A percentile compares a stretch with the other conserved stretches of the same genome.
Conservation (phyloP, 2,329 filamentous ascomycete genomes). For the Ascochyta lentis region DNA sequence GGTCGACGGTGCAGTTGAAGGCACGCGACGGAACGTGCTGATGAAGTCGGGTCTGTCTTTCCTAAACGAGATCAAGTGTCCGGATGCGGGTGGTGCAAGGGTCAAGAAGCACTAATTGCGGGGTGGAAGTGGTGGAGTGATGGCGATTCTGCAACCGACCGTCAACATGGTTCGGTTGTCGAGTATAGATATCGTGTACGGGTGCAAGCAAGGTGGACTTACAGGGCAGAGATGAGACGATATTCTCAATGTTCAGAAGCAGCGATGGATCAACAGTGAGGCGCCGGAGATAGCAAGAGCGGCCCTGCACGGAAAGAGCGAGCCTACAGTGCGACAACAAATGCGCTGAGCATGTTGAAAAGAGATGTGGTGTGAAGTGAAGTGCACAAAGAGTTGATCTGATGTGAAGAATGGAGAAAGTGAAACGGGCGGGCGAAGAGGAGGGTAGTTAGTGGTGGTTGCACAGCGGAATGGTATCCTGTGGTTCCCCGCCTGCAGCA, state of each 20-base stretch:
- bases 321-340: constrained; percentile 38
- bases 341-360: constrained; percentile 24
- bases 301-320: constrained; percentile 20
- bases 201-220: constrained; percentile 7
- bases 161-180: constrained; percentile 19
- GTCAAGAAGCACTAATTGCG: constrained; percentile 15
- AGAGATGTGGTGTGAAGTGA: constrained; percentile 20
- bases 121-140: constrained; percentile 16
- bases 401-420: constrained; percentile 23
- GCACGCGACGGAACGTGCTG: constrained; percentile 33
- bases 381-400: constrained; percentile 18
- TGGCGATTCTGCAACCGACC: background rate
- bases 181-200: constrained; percentile 10
- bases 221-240: background rate
- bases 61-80: constrained; percentile 10
- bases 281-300: constrained; percentile 13
- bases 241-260: background rate
- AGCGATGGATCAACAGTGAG: constrained; percentile 24
- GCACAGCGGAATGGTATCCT: constrained; percentile 42
- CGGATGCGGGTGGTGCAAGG: constrained; percentile 14
- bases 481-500: constrained; percentile 34
- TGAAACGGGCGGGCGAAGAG: constrained; percentile 27
- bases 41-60: constrained; percentile 17
- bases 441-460: constrained; percentile 34
- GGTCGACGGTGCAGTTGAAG: constrained; percentile 30